A percentile compares a stretch with the other conserved stretches of the same genome.
Conservation (phyloP, 768 basidiomycete species). For the Kondoa subrosea region DNA sequence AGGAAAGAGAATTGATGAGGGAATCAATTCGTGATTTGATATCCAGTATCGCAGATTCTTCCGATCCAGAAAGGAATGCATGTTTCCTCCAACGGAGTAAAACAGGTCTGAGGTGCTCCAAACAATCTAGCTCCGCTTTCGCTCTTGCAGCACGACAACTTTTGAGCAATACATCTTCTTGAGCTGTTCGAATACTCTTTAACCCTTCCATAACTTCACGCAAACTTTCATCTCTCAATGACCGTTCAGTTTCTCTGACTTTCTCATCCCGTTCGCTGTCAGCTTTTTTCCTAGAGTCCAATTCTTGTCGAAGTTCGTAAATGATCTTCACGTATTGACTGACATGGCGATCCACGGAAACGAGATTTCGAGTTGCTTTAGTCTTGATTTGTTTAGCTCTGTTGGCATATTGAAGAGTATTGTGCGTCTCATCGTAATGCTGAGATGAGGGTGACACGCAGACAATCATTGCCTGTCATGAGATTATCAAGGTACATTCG, state of each 20-base stretch:
- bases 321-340: conserved; percentile 48
- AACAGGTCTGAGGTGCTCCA: neutral
- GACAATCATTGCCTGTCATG: conserved; percentile 67
- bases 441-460: conserved; percentile 86
- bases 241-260: conserved; percentile 7
- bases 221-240: conserved; percentile 2
- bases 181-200: conserved; percentile 6
- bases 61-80: neutral
- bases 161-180: conserved; percentile 3
- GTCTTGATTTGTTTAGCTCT: conserved; percentile 97
- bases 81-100: neutral
- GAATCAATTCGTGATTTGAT: neutral
- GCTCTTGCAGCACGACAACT: neutral
- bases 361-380: conserved; percentile 82
- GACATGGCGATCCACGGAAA: conserved; percentile 86
- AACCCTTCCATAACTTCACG: conserved; percentile 13
- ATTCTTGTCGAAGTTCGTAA: conserved; percentile 19
- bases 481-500: too few relatives aligned
- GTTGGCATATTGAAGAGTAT: conserved; percentile 92
- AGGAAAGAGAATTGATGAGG: neutral
- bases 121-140: neutral
- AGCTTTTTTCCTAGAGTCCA: conserved; percentile 9
- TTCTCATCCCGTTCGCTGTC: conserved; percentile 8
- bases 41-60: neutral
- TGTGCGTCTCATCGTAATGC: conserved; percentile 97